Evolutionary conservation across 2,329 filamentous ascomycete genomes (phyloP).

Genomic region (Fusarium zealandicum): DNA sequence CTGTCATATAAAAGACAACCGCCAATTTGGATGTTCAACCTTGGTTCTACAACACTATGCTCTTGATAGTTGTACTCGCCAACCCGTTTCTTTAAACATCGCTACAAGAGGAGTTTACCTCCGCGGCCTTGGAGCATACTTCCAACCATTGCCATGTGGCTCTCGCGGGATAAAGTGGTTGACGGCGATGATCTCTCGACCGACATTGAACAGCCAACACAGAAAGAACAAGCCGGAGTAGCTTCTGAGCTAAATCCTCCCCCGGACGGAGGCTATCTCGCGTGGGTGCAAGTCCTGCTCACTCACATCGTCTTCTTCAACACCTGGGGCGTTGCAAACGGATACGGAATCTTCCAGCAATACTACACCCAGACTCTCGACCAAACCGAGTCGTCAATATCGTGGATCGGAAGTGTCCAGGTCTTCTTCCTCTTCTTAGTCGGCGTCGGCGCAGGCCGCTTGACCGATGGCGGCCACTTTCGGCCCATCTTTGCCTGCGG

Average conservation of each 20-base stretch:
- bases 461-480: conserved; percentile 55
- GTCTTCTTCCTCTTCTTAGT: conserved; percentile 53
- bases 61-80: no score
- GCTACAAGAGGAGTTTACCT: no score
- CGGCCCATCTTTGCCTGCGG: conserved; percentile 48
- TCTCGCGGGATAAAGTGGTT: not conserved
- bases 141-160: conserved; percentile 1
- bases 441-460: conserved; percentile 51
- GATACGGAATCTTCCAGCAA: conserved; percentile 54
- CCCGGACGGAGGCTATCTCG: conserved; percentile 33
- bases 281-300: conserved; percentile 46
- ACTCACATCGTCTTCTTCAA: conserved; percentile 52
- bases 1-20: no score
- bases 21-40: no score
- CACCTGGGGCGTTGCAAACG: conserved; percentile 57
- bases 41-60: no score
- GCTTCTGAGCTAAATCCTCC: not conserved
- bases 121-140: no score
- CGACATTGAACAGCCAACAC: conserved; percentile 12
- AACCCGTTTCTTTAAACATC: no score
- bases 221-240: not conserved
- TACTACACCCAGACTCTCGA: conserved; percentile 51
- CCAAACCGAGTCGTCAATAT: conserved; percentile 48
- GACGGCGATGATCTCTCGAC: conserved; percentile 6
- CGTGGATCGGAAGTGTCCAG: conserved; percentile 56